Conservation (phyloP, 495 filamentous ascomycete genomes). For the Staphylotrichum tortipilum region DNA sequence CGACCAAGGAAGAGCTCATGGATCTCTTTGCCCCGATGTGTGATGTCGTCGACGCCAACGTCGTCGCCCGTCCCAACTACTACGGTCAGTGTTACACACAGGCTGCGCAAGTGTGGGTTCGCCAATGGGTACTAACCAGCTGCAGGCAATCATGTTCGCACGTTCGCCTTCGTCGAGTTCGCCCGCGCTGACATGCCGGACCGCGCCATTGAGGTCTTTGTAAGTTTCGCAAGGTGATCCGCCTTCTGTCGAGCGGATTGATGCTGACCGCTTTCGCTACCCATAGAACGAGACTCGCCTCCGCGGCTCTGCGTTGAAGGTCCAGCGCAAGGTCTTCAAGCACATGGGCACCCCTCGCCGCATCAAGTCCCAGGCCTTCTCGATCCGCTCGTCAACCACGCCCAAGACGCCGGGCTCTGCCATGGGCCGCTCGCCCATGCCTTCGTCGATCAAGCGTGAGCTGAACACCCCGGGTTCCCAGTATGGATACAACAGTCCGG, state of each 20-base stretch:
- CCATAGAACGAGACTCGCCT: not conserved
- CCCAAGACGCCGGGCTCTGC: conserved; percentile 3
- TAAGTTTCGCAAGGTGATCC: conserved; percentile 3
- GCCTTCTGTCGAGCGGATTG: not conserved
- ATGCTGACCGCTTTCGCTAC: conserved; percentile 4
- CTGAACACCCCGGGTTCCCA: not conserved
- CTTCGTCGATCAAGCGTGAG: too few relatives aligned
- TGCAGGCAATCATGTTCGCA: conserved; percentile 8
- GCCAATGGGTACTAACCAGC: conserved; percentile 21
- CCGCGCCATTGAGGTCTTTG: conserved; percentile 26
- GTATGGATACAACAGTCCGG: not conserved
- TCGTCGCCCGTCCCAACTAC: conserved; percentile 23
- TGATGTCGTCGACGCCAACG: conserved; percentile 29
- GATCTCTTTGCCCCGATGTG: conserved; percentile 33
- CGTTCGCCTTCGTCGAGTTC: conserved; percentile 52
- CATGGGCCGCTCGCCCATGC: not conserved
- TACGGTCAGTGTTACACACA: conserved; percentile 18
- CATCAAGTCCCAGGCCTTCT: conserved; percentile 11
- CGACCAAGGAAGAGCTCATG: conserved; percentile 29
- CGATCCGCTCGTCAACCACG: not conserved
- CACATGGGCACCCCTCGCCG: conserved; percentile 1
- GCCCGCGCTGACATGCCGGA: conserved; percentile 25
- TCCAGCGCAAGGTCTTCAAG: conserved; percentile 15
- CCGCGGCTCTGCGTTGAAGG: conserved; percentile 6
- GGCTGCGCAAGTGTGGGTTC: too few relatives aligned